phyloP scores from a whole-genome alignment of 768 basidiomycete species.

The Kwoniella pini region DNA sequence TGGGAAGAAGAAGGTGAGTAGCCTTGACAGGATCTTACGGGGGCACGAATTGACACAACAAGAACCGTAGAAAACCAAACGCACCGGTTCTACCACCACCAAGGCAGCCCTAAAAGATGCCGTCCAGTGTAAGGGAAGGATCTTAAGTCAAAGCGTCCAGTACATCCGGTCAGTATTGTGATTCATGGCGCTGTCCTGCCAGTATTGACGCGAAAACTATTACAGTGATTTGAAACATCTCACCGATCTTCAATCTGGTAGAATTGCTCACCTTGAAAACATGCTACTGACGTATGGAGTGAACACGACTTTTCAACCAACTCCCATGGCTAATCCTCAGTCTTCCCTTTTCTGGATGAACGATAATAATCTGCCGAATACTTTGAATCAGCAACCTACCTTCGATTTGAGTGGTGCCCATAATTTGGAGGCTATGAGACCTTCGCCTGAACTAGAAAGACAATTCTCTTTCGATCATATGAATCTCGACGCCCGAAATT shows the following conservation, averaged over 20 bases:
- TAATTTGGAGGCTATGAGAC: constrained; percentile 33
- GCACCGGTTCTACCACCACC: constrained; percentile 24
- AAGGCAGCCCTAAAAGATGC: constrained; percentile 35
- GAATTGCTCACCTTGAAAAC: constrained; percentile 42
- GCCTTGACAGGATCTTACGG: not conserved
- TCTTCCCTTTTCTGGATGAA: constrained; percentile 19
- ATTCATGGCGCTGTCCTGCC: constrained; percentile 4
- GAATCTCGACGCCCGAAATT: constrained; percentile 6
- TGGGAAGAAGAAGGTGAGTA: constrained; percentile 31
- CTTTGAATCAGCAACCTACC: constrained; percentile 1
- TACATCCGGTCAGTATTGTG: constrained; percentile 39
- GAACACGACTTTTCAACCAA: constrained; percentile 21
- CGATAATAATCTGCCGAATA: constrained; percentile 1
- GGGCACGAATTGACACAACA: not conserved
- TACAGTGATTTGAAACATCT: constrained; percentile 38
- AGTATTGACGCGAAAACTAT: not conserved
- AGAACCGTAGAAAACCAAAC: constrained; percentile 38
- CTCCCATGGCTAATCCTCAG: not conserved
- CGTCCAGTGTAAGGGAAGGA: constrained; percentile 42
- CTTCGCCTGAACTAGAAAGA: constrained; percentile 39
- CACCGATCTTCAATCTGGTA: constrained; percentile 27
- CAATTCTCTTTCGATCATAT: constrained; percentile 16
- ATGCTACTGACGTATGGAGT: constrained; percentile 18
- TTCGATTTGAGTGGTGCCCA: constrained; percentile 13
- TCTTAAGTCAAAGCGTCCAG: constrained; percentile 39